phyloP scores from a whole-genome alignment of 2,329 filamentous ascomycete genomes.

The Amesomyces nigricolor region DNA sequence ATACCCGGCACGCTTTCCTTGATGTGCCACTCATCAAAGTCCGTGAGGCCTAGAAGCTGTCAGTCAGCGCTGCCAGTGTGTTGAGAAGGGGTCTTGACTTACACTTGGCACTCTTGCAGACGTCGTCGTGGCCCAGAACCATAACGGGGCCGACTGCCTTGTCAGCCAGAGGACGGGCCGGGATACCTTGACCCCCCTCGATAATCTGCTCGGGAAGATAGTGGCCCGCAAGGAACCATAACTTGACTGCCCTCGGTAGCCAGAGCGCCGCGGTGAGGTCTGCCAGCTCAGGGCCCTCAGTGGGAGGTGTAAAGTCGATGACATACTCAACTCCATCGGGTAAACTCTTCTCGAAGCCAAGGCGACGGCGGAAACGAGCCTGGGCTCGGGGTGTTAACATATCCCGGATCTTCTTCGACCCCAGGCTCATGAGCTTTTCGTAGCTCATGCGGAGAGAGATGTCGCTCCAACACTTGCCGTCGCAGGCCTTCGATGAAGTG shows the following conservation, averaged over 20 bases:
- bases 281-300: conserved; percentile 55
- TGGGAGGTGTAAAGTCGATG: conserved; percentile 57
- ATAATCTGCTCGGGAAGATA: conserved; percentile 19
- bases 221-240: conserved; percentile 33
- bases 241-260: conserved; percentile 50
- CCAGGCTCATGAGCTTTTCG: conserved; percentile 40
- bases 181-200: conserved; percentile 15
- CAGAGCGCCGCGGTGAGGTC: conserved; percentile 26
- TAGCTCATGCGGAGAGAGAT: conserved; percentile 42
- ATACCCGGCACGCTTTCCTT: conserved; percentile 15
- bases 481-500: conserved; percentile 30
- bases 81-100: conserved; percentile 18
- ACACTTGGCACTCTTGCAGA: conserved; percentile 21
- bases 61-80: conserved; percentile 7
- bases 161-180: conserved; percentile 30
- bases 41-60: conserved; percentile 9
- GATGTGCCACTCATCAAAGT: conserved; percentile 18
- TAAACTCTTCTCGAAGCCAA: conserved; percentile 32
- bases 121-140: conserved; percentile 46
- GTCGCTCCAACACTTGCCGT: conserved; percentile 28
- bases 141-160: conserved; percentile 33
- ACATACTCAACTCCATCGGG: conserved; percentile 49
- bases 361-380: conserved; percentile 35
- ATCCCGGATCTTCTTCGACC: conserved; percentile 42
- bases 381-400: conserved; percentile 41